Evolutionary conservation across 345 rosid genomes (phyloP).

Genomic region (Physaria fendleri): DNA sequence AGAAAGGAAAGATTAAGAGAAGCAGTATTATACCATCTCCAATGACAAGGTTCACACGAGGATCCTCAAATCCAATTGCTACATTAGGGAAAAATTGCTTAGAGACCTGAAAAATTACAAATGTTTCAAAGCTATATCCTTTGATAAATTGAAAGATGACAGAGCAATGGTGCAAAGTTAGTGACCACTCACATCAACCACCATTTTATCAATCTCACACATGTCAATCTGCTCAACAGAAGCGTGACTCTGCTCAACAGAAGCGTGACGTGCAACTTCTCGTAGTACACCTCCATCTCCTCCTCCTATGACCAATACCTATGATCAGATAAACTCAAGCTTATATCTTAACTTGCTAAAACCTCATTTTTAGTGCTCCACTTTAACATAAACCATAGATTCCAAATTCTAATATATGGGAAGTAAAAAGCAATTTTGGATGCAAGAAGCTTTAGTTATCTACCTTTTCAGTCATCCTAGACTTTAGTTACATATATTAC

Average conservation of each 20-base stretch:
- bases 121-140: neutral
- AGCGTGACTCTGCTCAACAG: too few species aligned
- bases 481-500: neutral
- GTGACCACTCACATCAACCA: slow-evolving; percentile 51
- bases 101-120: slow-evolving; percentile 39
- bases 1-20: too few species aligned
- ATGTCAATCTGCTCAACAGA: slow-evolving; percentile 63
- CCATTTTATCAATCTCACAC: slow-evolving; percentile 66
- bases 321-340: slow-evolving; percentile 15
- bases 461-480: neutral
- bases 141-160: neutral
- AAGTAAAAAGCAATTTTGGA: slow-evolving; percentile 5
- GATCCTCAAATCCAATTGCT: slow-evolving; percentile 61
- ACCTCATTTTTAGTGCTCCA: neutral
- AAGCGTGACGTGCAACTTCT: slow-evolving; percentile 64
- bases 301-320: slow-evolving; percentile 75
- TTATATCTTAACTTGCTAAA: neutral
- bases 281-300: slow-evolving; percentile 79
- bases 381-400: neutral
- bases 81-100: slow-evolving; percentile 66
- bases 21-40: slow-evolving; percentile 46
- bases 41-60: slow-evolving; percentile 56
- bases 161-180: neutral
- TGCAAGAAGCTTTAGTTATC: slow-evolving; percentile 2
- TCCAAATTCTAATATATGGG: neutral